Evolutionary conservation across 2,329 filamentous ascomycete species (phyloP).

Genomic region (Fusarium tupiense): DNA sequence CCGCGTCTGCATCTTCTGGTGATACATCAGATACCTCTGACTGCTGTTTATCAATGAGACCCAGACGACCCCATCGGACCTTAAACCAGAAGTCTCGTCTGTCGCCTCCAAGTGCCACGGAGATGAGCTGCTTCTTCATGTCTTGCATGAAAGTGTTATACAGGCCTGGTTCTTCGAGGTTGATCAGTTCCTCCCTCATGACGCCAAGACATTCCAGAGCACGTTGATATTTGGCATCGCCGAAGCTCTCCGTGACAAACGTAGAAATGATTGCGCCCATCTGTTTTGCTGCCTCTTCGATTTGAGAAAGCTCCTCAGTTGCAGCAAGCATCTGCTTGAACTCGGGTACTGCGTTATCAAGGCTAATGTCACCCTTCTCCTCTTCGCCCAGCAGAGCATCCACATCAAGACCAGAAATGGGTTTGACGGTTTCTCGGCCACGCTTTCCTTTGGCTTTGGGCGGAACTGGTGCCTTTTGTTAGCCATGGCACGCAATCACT

Average conservation of each 20-base stretch:
- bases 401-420: conserved; percentile 89
- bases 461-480: conserved; percentile 65
- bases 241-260: conserved; percentile 77
- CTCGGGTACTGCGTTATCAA: conserved; percentile 84
- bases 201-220: conserved; percentile 80
- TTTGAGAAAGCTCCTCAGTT: conserved; percentile 67
- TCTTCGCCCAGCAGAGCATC: conserved; percentile 77
- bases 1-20: conserved; percentile 75
- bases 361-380: conserved; percentile 55
- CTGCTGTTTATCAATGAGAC: conserved; percentile 74
- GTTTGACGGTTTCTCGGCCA: conserved; percentile 76
- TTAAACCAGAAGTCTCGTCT: conserved; percentile 85
- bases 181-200: conserved; percentile 80
- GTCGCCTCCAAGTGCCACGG: conserved; percentile 78
- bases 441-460: conserved; percentile 81
- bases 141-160: conserved; percentile 80
- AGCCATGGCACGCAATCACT: conserved; percentile 4
- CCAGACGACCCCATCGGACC: conserved; percentile 72
- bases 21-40: conserved; percentile 73
- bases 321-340: conserved; percentile 82
- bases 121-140: conserved; percentile 77
- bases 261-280: conserved; percentile 76
- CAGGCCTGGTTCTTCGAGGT: conserved; percentile 76
- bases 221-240: conserved; percentile 76
- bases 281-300: conserved; percentile 76